These are phyloP conservation scores for Kazachstania sp. DNA, from an alignment of 1,139 yeast genomes.

Conservation along the genomic window DNA sequence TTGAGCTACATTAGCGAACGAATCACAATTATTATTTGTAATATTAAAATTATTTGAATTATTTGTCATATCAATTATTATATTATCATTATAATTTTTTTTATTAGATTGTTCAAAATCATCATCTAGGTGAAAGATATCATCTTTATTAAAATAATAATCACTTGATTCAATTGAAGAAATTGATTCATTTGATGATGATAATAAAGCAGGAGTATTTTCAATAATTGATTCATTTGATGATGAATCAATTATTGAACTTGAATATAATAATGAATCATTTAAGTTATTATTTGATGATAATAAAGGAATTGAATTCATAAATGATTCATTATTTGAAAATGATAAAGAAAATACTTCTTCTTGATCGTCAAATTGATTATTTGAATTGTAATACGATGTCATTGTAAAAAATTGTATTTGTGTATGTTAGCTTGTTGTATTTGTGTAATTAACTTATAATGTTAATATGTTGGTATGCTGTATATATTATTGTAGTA, in stretches of 20 bases:
- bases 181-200: neutral
- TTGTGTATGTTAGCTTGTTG: slow-evolving; percentile 1
- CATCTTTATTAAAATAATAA: neutral
- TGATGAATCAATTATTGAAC: slow-evolving; percentile 4
- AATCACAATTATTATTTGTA: slow-evolving; percentile 5
- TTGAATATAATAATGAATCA: neutral
- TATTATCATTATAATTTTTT: neutral
- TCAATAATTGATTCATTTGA: slow-evolving; percentile 3
- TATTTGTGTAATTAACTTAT: neutral
- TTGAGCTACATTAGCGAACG: slow-evolving; percentile 23
- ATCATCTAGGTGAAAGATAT: neutral
- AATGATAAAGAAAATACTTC: slow-evolving; percentile 11
- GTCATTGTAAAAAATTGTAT: neutral
- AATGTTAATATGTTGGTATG: no score
- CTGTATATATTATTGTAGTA: neutral
- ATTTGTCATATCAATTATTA: neutral
- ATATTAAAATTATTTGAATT: neutral
- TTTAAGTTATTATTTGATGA: neutral
- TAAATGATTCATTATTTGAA: slow-evolving; percentile 1
- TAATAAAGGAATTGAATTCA: slow-evolving; percentile 3
- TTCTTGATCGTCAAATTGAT: slow-evolving; percentile 5
- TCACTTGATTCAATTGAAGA: neutral
- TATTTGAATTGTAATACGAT: neutral
- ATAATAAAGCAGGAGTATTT: slow-evolving; percentile 1
- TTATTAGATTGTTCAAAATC: neutral